Base-by-base conservation (phyloP, 176 grass and related monocot genomes). In the Hsuehochloa calcarea region DNA sequence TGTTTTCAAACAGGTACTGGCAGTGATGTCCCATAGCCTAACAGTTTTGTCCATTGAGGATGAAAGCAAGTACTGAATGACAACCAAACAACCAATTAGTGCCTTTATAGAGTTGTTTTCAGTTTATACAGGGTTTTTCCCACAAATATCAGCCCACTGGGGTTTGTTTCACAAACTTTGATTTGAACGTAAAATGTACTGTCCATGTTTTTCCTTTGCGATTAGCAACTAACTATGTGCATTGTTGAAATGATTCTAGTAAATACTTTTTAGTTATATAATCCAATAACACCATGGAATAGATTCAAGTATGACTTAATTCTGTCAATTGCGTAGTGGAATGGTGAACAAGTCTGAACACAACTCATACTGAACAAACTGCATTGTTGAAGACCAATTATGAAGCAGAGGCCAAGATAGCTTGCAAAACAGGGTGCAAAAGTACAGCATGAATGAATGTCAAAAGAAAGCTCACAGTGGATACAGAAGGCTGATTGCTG, bases 1-100 rank as follows among this genome's bases (percentile, higher is more conserved):
- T 89, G 90, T 96, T 92, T 99, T 99, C 70, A 99, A 87, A 85
- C 96, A 99, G 71, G 93, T 83, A 75, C 88, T 87, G 70, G 73
- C 79, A 71, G 84, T 90, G 40, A 95, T 96, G 79, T 94, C 78
- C 96, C 96, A 99, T 35, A 99, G 82, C 85, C 71, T 94, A 72
- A 99, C 96, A 70, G 96, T 99, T 80, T 99, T 99, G 79, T 99
- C 96, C 96, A 99, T 99, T 69, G 96, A 99, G 63, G 96, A 99
- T 77, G 96, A 99, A 92, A 99, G 84, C 86, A 99, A 90, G 85
- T 88, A 86, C 96, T 99, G 68, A 39, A 89, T 35, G 80, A 88
- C 17, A 82, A 49, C 3, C 35, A 73, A 23, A 75, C 23, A 70
- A 65, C n/a, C 10, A 54, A 37, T 86, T 71, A 90, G 72, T 22